These are phyloP conservation scores for Zygosaccharomyces siamensis DNA, from an alignment of 805 yeast genomes.

Conservation along the genomic window DNA sequence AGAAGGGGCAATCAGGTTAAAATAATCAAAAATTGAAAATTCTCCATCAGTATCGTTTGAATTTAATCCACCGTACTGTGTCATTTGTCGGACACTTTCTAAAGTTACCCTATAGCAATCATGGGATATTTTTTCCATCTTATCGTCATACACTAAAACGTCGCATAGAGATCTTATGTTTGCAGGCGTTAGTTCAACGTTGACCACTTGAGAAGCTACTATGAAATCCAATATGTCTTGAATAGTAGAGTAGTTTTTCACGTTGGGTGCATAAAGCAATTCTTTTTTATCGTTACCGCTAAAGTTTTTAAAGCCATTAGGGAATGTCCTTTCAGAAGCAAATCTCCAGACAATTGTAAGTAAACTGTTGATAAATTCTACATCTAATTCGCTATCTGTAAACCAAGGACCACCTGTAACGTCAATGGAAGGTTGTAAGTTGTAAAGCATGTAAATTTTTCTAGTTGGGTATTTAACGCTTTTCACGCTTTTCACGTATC, in stretches of 20 bases:
- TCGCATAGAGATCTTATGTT: conserved; percentile 84
- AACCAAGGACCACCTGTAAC: conserved; percentile 99
- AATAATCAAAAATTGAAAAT: conserved; percentile 42
- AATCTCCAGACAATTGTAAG: conserved; percentile 84
- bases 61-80: conserved; percentile 28
- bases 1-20: conserved; percentile 38
- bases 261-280: conserved; percentile 47
- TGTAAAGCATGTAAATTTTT: conserved; percentile 91
- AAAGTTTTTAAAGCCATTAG: conserved; percentile 52
- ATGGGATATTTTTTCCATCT: conserved; percentile 58
- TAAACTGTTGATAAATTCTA: conserved; percentile 84
- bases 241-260: conserved; percentile 63
- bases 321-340: conserved; percentile 70
- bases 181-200: conserved; percentile 66
- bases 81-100: conserved; percentile 72
- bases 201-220: conserved; percentile 63
- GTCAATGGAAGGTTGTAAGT: conserved; percentile 88
- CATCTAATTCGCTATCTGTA: conserved; percentile 90
- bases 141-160: conserved; percentile 82
- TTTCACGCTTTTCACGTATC: conserved; percentile 84
- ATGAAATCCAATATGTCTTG: conserved; percentile 74
- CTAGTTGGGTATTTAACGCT: conserved; percentile 90
- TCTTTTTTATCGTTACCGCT: conserved; percentile 19
- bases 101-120: conserved; percentile 77
- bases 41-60: conserved; percentile 25